Conservation (phyloP, 768 basidiomycete species). For the Pisolithus sp. region DNA sequence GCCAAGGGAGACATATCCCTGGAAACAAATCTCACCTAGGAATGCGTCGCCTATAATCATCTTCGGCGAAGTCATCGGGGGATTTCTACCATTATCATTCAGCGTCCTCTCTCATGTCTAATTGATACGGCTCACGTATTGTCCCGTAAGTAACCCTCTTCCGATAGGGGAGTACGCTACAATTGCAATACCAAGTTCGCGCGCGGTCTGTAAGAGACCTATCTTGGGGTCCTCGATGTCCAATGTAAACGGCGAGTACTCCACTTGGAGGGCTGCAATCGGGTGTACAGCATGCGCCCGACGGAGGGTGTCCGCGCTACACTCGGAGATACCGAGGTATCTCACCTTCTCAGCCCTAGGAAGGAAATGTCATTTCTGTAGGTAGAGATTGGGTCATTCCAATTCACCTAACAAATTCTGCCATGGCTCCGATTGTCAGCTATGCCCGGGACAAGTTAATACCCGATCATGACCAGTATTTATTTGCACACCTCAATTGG, state of each 20-base stretch:
- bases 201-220: slow-evolving; percentile 34
- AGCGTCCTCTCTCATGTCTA: neutral
- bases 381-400: neutral
- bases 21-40: slow-evolving; percentile 22
- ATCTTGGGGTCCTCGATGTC: slow-evolving; percentile 42
- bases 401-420: slow-evolving; percentile 44
- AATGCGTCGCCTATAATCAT: slow-evolving; percentile 19
- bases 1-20: slow-evolving; percentile 4
- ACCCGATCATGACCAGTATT: neutral
- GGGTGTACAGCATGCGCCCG: slow-evolving; percentile 48
- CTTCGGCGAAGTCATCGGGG: slow-evolving; percentile 25
- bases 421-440: slow-evolving; percentile 43
- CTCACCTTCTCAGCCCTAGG: slow-evolving; percentile 33
- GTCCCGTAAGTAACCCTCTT: slow-evolving; percentile 43
- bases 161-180: slow-evolving; percentile 51
- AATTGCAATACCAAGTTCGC: slow-evolving; percentile 46
- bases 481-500: slow-evolving; percentile 40
- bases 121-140: slow-evolving; percentile 26
- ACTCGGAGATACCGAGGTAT: slow-evolving; percentile 47
- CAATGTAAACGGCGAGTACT: slow-evolving; percentile 46
- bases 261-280: slow-evolving; percentile 44
- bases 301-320: slow-evolving; percentile 39
- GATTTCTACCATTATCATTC: slow-evolving; percentile 20
- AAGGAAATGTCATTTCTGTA: neutral
- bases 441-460: slow-evolving; percentile 5